A percentile compares a stretch with the other conserved stretches of the same genome.
Evolutionary conservation across 1,284 basidiomycete species (phyloP).

Genomic region (Austropuccinia psidii): DNA sequence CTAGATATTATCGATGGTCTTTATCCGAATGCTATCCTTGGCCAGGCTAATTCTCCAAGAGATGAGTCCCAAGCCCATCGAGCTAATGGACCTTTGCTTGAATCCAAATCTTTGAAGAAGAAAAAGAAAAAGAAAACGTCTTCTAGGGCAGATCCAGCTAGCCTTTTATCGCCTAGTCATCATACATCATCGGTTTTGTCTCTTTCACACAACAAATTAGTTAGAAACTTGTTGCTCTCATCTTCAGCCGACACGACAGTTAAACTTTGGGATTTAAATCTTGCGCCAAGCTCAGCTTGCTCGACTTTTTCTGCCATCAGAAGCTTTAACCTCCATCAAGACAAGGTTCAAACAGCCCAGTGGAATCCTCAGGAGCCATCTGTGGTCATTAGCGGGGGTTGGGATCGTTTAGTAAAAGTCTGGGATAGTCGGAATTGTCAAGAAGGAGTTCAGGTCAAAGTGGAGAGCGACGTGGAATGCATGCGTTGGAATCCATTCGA

Average conservation of each 20-base stretch:
- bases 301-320: slow-evolving; percentile 58
- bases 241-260: slow-evolving; percentile 91
- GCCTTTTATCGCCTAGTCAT: slow-evolving; percentile 52
- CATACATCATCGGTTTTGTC: slow-evolving; percentile 90
- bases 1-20: slow-evolving; percentile 87
- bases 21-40: slow-evolving; percentile 86
- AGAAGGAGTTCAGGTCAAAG: slow-evolving; percentile 63
- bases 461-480: slow-evolving; percentile 87
- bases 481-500: slow-evolving; percentile 96
- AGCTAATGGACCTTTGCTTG: slow-evolving; percentile 6
- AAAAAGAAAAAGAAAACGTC: slow-evolving; percentile 91
- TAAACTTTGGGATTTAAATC: slow-evolving; percentile 91
- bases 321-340: slow-evolving; percentile 79
- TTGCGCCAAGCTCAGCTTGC: slow-evolving; percentile 53
- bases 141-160: neutral
- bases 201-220: slow-evolving; percentile 83
- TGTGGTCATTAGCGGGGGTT: slow-evolving; percentile 83
- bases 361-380: slow-evolving; percentile 86
- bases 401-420: slow-evolving; percentile 82
- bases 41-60: slow-evolving; percentile 45
- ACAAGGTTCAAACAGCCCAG: slow-evolving; percentile 95
- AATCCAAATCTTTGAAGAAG: slow-evolving; percentile 58
- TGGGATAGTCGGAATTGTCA: slow-evolving; percentile 84
- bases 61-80: slow-evolving; percentile 13
- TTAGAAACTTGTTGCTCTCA: slow-evolving; percentile 81